Percentiles rank a stretch among this genome's conserved stretches.
phyloP scores from a whole-genome alignment of 2,329 filamentous ascomycete species.

The Bipolaris sorokiniana region DNA sequence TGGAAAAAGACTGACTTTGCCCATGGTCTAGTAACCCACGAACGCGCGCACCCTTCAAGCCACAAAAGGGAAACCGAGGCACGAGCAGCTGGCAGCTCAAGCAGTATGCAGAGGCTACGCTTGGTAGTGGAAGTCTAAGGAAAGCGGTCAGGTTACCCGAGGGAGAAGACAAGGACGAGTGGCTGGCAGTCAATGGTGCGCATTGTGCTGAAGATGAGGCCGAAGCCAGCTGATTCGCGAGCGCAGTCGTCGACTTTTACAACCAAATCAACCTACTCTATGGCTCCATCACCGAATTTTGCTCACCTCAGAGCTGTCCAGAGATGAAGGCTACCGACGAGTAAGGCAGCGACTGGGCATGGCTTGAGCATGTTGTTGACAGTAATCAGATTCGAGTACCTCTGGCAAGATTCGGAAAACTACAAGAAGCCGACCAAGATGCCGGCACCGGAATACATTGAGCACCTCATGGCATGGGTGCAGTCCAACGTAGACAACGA shows the following conservation, averaged over 20 bases:
- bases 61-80: slow-evolving; percentile 81
- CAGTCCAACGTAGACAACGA: slow-evolving; percentile 96
- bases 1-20: slow-evolving; percentile 45
- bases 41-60: slow-evolving; percentile 88
- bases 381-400: slow-evolving; percentile 81
- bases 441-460: slow-evolving; percentile 95
- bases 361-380: slow-evolving; percentile 7
- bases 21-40: slow-evolving; percentile 74
- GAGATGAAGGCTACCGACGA: slow-evolving; percentile 99
- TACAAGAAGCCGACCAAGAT: slow-evolving; percentile 98
- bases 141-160: slow-evolving; percentile 98
- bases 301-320: slow-evolving; percentile 93
- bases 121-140: slow-evolving; percentile 90
- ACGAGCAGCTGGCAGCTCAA: slow-evolving; percentile 91
- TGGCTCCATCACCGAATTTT: slow-evolving; percentile 98
- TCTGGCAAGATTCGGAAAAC: slow-evolving; percentile 95
- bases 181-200: slow-evolving; percentile 95
- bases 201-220: background rate
- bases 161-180: slow-evolving; percentile 96
- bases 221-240: slow-evolving; percentile 16
- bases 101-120: slow-evolving; percentile 96
- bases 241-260: slow-evolving; percentile 97
- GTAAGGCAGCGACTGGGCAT: slow-evolving; percentile 53
- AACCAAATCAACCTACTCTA: slow-evolving; percentile 99
- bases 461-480: slow-evolving; percentile 97